A percentile compares a stretch with the other conserved stretches of the same genome.
Conservation (phyloP, 2,329 filamentous ascomycete species). For the Cladophialophora immunda region DNA sequence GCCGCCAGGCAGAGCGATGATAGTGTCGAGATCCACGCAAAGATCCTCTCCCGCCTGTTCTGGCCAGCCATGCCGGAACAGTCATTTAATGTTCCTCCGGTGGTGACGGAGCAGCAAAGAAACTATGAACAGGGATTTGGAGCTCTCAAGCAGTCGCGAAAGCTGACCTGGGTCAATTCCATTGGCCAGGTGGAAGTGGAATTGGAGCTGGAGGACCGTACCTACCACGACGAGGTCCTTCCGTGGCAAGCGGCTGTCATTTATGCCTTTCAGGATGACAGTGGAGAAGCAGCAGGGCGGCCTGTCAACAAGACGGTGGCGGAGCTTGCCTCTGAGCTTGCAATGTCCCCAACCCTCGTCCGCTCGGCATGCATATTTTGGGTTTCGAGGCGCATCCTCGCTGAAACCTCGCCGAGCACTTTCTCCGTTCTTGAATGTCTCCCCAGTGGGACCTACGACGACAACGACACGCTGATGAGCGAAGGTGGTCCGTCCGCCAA, state of each 20-base stretch:
- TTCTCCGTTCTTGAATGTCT: slow-evolving; percentile 67
- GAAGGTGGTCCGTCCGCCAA: slow-evolving; percentile 27
- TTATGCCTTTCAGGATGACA: slow-evolving; percentile 73
- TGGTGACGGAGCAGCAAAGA: slow-evolving; percentile 66
- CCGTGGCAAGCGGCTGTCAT: slow-evolving; percentile 89
- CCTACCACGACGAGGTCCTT: slow-evolving; percentile 73
- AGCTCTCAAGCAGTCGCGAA: slow-evolving; percentile 80
- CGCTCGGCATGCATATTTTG: slow-evolving; percentile 69
- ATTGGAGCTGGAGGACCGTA: slow-evolving; percentile 82
- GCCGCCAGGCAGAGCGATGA: slow-evolving; percentile 20
- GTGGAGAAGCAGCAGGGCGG: slow-evolving; percentile 45
- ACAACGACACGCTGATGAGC: slow-evolving; percentile 35
- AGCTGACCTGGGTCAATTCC: slow-evolving; percentile 86
- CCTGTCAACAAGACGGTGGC: slow-evolving; percentile 50
- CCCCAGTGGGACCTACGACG: slow-evolving; percentile 44
- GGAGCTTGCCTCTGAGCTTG: slow-evolving; percentile 58
- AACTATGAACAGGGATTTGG: slow-evolving; percentile 80
- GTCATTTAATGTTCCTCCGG: slow-evolving; percentile 55
- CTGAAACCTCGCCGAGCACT: slow-evolving; percentile 54
- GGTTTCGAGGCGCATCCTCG: slow-evolving; percentile 65
- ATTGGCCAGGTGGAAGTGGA: slow-evolving; percentile 82
- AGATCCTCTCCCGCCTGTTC: slow-evolving; percentile 90
- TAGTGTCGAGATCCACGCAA: slow-evolving; percentile 69
- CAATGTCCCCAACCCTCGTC: slow-evolving; percentile 66
- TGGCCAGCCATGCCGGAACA: slow-evolving; percentile 81